Evolutionary conservation across 1,284 basidiomycete genomes (phyloP), one percentile per base, ranked within the genome.

Genomic region (Apiotrichum porosum): DNA sequence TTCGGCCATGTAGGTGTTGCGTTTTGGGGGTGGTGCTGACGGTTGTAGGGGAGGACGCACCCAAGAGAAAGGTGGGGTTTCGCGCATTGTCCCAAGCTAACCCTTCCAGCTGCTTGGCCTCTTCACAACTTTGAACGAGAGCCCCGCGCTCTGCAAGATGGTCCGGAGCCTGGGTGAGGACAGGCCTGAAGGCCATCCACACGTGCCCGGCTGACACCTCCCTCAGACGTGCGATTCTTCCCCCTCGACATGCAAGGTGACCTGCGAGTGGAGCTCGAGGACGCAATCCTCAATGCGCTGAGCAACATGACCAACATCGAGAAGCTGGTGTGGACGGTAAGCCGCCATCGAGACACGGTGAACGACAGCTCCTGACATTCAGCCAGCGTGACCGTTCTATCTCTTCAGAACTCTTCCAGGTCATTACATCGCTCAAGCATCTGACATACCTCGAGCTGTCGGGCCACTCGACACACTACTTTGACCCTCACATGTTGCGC

Each of bases 161-260:
- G 62, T 72, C 1, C 52, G 54, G 17, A 51, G 53, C 18, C 56
- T 73, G 10, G 69, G 71, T 71, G 32, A 37, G 64, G n/a, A n/a
- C n/a, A n/a, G n/a, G n/a, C n/a, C n/a, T n/a, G n/a, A n/a, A n/a
- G n/a, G n/a, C n/a, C n/a, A n/a, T n/a, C n/a, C n/a, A n/a, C n/a
- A n/a, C n/a, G n/a, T n/a, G n/a, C n/a, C n/a, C n/a, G n/a, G n/a
- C n/a, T n/a, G n/a, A n/a, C n/a, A n/a, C n/a, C n/a, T n/a, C n/a
- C n/a, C n/a, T n/a, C 44, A 72, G 69, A 71, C 28, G 58, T 72
- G 2, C 56, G 68, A 9, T 72, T 69, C 53, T 73, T 65, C 48
- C 72, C 72, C 0, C 55, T 69, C 1, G 63, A 63, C 12, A 54
- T 65, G 2, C 47, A 55, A 15, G 65, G 62, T 14, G 58, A 57